phyloP scores from a whole-genome alignment of 805 yeast species.

The Clavispora santaluciae region DNA sequence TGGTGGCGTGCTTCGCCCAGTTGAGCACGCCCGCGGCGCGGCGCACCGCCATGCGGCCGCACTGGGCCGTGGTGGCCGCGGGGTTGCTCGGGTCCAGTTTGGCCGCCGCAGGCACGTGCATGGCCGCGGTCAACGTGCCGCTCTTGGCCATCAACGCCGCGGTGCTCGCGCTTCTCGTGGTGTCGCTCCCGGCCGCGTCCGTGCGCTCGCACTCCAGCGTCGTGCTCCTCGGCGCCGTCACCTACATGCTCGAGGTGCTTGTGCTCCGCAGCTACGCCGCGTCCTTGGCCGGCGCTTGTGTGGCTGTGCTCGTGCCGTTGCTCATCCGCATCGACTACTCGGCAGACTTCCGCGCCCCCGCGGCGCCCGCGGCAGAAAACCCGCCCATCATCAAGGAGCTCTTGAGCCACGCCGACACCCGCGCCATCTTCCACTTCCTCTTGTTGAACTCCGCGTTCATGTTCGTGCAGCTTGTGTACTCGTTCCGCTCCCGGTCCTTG shows the following conservation, averaged over 20 bases:
- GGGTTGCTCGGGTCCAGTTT: background rate
- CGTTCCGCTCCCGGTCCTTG: slow-evolving; percentile 86
- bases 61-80: background rate
- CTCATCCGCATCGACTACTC: slow-evolving; percentile 8
- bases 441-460: slow-evolving; percentile 85
- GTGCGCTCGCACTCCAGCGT: slow-evolving; percentile 7
- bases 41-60: background rate
- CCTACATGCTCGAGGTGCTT: slow-evolving; percentile 12
- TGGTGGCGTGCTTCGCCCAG: slow-evolving; percentile 14
- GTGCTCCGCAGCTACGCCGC: slow-evolving; percentile 8
- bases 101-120: slow-evolving; percentile 1
- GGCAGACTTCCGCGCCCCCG: background rate
- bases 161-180: slow-evolving; percentile 9
- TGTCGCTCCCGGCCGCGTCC: slow-evolving; percentile 7
- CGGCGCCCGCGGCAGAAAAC: background rate
- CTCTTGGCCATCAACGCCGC: slow-evolving; percentile 11
- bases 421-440: slow-evolving; percentile 83
- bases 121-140: slow-evolving; percentile 5
- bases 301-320: slow-evolving; percentile 9
- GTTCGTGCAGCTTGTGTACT: slow-evolving; percentile 89
- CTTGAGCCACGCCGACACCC: slow-evolving; percentile 54
- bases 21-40: slow-evolving; percentile 2
- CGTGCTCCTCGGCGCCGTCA: slow-evolving; percentile 8
- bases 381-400: slow-evolving; percentile 27
- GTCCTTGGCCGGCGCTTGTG: slow-evolving; percentile 2